phyloP scores from a whole-genome alignment of 2,329 filamentous ascomycete species.

The Paecilomyces dactylethromorphus region DNA sequence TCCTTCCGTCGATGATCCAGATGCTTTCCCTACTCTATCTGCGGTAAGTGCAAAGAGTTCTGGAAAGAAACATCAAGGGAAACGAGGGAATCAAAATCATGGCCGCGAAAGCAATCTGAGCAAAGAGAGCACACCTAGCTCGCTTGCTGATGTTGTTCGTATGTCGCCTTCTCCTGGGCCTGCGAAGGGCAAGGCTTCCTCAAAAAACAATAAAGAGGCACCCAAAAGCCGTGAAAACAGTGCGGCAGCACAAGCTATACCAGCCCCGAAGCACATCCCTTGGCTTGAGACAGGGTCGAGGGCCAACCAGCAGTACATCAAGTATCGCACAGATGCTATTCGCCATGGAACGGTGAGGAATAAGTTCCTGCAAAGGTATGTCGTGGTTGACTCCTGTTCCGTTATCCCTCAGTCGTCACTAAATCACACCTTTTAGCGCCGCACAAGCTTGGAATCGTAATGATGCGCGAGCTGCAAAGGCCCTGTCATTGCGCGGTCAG shows the following conservation, averaged over 20 bases:
- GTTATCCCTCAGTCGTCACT: not conserved
- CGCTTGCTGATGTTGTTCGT: constrained; percentile 87
- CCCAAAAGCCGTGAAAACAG: constrained; percentile 69
- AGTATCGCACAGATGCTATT: constrained; percentile 90
- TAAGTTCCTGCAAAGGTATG: constrained; percentile 89
- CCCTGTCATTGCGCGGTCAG: constrained; percentile 85
- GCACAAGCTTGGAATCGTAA: constrained; percentile 98
- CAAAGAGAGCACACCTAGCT: constrained; percentile 67
- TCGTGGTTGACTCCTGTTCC: constrained; percentile 3
- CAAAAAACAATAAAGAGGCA: constrained; percentile 56
- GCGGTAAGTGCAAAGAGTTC: constrained; percentile 63
- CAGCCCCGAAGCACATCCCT: constrained; percentile 83
- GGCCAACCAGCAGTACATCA: constrained; percentile 90
- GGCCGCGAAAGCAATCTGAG: constrained; percentile 50
- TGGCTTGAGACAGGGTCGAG: constrained; percentile 92
- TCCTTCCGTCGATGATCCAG: constrained; percentile 82
- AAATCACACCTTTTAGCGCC: constrained; percentile 51
- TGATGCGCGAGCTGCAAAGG: constrained; percentile 91
- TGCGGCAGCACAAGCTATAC: constrained; percentile 73
- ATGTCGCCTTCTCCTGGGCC: constrained; percentile 84
- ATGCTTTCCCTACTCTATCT: constrained; percentile 87
- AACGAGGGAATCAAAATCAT: constrained; percentile 78
- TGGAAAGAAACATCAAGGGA: constrained; percentile 88
- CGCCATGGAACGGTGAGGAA: constrained; percentile 94
- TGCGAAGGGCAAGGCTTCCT: constrained; percentile 44